These are phyloP conservation scores for Boletus rubescentipes DNA, from an alignment of 768 basidiomycete genomes.

Conservation along the genomic window DNA sequence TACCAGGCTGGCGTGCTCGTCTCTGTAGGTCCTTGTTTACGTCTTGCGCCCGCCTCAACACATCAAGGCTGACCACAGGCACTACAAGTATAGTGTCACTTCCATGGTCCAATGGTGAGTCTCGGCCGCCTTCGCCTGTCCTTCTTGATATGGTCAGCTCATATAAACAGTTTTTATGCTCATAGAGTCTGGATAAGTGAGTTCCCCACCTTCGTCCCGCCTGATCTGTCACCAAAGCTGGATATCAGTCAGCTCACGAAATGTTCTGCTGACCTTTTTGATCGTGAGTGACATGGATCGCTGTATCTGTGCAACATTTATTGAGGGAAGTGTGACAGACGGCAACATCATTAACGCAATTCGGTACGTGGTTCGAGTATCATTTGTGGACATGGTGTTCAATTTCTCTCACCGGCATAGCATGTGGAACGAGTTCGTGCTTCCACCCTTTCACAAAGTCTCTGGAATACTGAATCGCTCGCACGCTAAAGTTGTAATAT, in stretches of 20 bases:
- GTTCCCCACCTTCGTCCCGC: too few relatives aligned
- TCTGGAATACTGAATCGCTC: neutral
- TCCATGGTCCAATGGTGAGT: conserved; percentile 14
- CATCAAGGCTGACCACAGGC: neutral
- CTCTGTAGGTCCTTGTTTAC: neutral
- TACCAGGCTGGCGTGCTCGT: neutral
- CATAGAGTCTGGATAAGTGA: conserved; percentile 17
- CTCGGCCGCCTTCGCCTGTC: neutral
- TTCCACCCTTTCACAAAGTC: too few relatives aligned
- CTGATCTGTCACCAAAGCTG: neutral
- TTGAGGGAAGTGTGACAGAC: neutral
- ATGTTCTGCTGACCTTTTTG: neutral
- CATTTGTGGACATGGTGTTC: neutral
- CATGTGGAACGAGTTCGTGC: conserved; percentile 6
- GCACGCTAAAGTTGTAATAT: neutral
- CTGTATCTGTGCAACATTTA: neutral
- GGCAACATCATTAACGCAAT: neutral
- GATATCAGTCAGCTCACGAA: conserved; percentile 3
- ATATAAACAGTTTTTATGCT: conserved; percentile 8
- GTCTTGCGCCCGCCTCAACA: too few relatives aligned
- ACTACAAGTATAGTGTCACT: neutral
- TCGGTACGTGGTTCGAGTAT: neutral
- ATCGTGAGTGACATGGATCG: neutral
- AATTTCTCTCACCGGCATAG: neutral
- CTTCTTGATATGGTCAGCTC: neutral